Evolutionary conservation across 2,329 filamentous ascomycete species (phyloP).

Genomic region (Ascochyta rabiei): DNA sequence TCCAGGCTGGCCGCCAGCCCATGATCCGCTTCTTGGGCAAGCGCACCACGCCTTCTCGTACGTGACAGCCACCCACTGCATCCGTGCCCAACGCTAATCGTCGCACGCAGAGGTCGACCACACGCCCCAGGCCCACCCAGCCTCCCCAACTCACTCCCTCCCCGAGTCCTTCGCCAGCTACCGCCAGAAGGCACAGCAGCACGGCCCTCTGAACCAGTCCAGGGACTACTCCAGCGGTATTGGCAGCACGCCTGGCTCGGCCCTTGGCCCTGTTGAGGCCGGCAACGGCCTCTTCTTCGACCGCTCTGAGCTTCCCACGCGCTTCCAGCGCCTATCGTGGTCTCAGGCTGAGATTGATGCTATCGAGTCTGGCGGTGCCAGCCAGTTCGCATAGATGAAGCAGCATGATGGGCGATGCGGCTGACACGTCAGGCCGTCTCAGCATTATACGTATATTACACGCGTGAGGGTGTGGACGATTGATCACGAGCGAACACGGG

Average conservation of each 20-base stretch:
- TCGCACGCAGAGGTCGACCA: conserved; percentile 70
- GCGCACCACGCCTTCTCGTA: conserved; percentile 53
- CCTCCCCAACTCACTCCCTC: conserved; percentile 68
- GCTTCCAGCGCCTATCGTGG: conserved; percentile 80
- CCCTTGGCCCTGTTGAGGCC: conserved; percentile 75
- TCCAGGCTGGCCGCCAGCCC: conserved; percentile 56
- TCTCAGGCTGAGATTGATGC: conserved; percentile 89
- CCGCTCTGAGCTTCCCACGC: conserved; percentile 80
- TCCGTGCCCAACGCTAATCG: conserved; percentile 17
- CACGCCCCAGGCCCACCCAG: conserved; percentile 74
- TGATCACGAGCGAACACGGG: conserved; percentile 11
- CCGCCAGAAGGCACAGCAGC: conserved; percentile 78
- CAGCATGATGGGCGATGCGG: conserved; percentile 18
- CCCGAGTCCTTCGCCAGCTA: conserved; percentile 76
- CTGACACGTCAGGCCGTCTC: conserved; percentile 20
- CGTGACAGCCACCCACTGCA: conserved; percentile 19
- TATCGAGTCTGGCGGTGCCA: conserved; percentile 90
- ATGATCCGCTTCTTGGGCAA: conserved; percentile 60
- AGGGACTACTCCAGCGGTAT: conserved; percentile 45
- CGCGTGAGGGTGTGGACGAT: conserved; percentile 18
- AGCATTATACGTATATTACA: conserved; percentile 28
- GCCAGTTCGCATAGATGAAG: conserved; percentile 57
- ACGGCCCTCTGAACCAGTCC: conserved; percentile 67
- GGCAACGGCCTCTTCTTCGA: conserved; percentile 83
- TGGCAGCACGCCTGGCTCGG: conserved; percentile 69